These are phyloP conservation scores for Porphyrellus cyaneotinctus DNA, from an alignment of 768 basidiomycete species.

Conservation along the genomic window DNA sequence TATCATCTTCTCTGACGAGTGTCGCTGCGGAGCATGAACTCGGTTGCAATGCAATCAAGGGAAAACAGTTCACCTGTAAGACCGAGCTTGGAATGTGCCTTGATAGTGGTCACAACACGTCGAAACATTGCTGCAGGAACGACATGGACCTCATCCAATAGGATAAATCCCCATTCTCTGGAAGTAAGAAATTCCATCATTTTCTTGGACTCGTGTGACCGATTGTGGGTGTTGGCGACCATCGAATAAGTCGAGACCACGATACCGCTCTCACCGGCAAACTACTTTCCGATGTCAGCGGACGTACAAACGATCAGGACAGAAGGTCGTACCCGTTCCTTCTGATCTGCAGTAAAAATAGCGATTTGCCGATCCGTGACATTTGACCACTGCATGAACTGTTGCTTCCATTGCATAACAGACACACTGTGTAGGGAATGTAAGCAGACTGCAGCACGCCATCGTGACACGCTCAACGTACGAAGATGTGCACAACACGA, in stretches of 20 bases:
- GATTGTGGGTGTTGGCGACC: constrained; percentile 97
- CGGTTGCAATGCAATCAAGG: constrained; percentile 2
- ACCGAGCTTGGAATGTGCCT: constrained; percentile 97
- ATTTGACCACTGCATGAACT: constrained; percentile 99
- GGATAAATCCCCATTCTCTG: constrained; percentile 98
- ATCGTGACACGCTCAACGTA: constrained; percentile 40
- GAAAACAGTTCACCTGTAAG: constrained; percentile 66
- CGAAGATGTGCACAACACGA: constrained; percentile 97
- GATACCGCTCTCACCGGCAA: constrained; percentile 94
- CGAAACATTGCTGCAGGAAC: constrained; percentile 99
- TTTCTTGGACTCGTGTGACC: constrained; percentile 98
- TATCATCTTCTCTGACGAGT: constrained; percentile 97
- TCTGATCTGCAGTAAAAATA: constrained; percentile 95
- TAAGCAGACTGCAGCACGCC: constrained; percentile 4
- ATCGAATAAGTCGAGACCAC: constrained; percentile 99
- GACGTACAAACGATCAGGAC: neutral
- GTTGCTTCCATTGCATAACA: constrained; percentile 98
- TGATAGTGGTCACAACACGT: constrained; percentile 95
- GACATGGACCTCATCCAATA: constrained; percentile 98
- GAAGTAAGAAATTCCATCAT: constrained; percentile 99
- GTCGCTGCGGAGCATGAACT: constrained; percentile 57
- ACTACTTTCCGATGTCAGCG: constrained; percentile 45
- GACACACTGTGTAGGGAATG: constrained; percentile 53
- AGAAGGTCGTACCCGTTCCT: constrained; percentile 71
- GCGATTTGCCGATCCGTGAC: constrained; percentile 95